Evolutionary conservation across 768 basidiomycete species (phyloP).

Genomic region (Hericium erinaceus): DNA sequence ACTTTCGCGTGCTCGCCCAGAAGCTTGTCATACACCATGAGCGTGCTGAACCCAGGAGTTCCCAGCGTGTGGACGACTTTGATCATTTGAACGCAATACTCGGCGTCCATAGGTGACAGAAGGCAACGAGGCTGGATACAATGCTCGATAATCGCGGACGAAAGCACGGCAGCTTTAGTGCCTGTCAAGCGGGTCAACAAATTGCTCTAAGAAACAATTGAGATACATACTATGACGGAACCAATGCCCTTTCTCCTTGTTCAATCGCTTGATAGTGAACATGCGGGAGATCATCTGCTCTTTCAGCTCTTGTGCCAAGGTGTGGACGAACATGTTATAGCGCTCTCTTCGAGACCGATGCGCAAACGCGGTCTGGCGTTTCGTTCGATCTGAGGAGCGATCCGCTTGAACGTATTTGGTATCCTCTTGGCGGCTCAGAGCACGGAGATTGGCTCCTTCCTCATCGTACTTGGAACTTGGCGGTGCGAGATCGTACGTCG

Average conservation of each 20-base stretch:
- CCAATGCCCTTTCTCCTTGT: conserved; percentile 76
- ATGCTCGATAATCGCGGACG: conserved; percentile 68
- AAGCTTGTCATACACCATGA: conserved; percentile 80
- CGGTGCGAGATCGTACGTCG: conserved; percentile 79
- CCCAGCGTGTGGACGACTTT: conserved; percentile 79
- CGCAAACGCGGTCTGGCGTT: conserved; percentile 43
- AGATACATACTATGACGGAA: conserved; percentile 49
- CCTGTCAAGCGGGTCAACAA: conserved; percentile 20
- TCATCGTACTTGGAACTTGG: conserved; percentile 74
- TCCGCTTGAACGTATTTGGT: conserved; percentile 54
- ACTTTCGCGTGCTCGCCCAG: conserved; percentile 79
- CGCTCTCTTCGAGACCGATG: conserved; percentile 61
- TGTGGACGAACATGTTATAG: conserved; percentile 49
- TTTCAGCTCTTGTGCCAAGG: conserved; percentile 61
- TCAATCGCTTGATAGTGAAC: conserved; percentile 69
- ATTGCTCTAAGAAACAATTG: conserved; percentile 9
- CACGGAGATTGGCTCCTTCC: conserved; percentile 52
- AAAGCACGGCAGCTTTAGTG: conserved; percentile 40
- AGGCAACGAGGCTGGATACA: conserved; percentile 90
- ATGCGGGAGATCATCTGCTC: conserved; percentile 64
- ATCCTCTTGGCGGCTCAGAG: conserved; percentile 63
- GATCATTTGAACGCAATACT: conserved; percentile 88
- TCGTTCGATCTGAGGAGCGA: conserved; percentile 56
- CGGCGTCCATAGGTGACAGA: conserved; percentile 94
- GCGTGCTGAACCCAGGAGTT: conserved; percentile 82